Conservation (phyloP, 1,284 basidiomycete species). For the Fomitopsis betulina region DNA sequence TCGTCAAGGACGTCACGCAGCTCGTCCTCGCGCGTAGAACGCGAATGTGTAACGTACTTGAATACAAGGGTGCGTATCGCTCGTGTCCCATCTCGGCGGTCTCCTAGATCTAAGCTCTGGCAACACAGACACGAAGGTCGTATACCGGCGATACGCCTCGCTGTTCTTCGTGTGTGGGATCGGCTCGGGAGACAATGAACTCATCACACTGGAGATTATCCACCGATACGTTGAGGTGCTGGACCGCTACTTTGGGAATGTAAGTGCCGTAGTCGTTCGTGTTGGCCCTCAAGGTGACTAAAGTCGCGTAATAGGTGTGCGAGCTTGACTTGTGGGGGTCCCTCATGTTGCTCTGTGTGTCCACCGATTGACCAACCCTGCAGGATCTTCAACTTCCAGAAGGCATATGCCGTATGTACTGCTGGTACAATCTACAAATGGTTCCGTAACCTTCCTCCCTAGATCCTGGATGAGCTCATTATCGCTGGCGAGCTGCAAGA, state of each 20-base stretch:
- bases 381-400: conserved; percentile 98
- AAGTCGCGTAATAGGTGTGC: conserved; percentile 64
- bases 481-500: conserved; percentile 98
- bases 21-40: conserved; percentile 94
- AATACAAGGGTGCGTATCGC: conserved; percentile 83
- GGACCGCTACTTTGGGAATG: conserved; percentile 98
- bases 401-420: conserved; percentile 82
- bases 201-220: conserved; percentile 94
- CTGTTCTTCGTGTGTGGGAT: conserved; percentile 98
- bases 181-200: conserved; percentile 84
- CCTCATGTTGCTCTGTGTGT: not conserved
- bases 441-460: not conserved
- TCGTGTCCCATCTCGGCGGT: not conserved
- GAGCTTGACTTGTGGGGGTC: conserved; percentile 83
- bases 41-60: conserved; percentile 98
- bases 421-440: not conserved
- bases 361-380: not conserved
- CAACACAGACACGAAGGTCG: conserved; percentile 81
- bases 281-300: conserved; percentile 7
- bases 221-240: conserved; percentile 99
- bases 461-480: conserved; percentile 97
- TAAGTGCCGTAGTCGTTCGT: conserved; percentile 36
- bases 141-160: conserved; percentile 96
- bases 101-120: not conserved
- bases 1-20: conserved; percentile 99